phyloP scores from a whole-genome alignment of 2,329 filamentous ascomycete genomes.

The Thelonectria olida region DNA sequence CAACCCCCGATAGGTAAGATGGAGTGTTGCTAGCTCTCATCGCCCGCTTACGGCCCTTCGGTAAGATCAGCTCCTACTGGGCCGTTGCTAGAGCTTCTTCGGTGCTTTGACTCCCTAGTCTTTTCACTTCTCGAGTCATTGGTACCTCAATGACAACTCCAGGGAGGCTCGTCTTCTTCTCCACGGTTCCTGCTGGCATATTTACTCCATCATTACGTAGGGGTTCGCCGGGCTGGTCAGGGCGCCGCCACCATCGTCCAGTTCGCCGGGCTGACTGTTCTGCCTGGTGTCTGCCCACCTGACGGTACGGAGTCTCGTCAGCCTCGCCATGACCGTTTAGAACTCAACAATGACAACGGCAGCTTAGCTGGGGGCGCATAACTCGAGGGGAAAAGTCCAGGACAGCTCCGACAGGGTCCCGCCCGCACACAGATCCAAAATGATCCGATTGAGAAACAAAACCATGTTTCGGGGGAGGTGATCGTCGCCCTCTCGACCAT shows the following conservation, averaged over 20 bases:
- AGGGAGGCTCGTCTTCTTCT: slow-evolving; percentile 19
- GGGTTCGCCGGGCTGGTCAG: not conserved
- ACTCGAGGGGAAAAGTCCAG: not conserved
- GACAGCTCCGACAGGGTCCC: not conserved
- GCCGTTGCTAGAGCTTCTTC: slow-evolving; percentile 8
- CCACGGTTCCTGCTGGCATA: slow-evolving; percentile 22
- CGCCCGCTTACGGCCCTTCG: not conserved
- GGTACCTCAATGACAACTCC: not conserved
- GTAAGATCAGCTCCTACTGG: slow-evolving; percentile 5
- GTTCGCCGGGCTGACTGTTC: slow-evolving; percentile 3
- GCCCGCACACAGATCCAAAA: slow-evolving; percentile 1
- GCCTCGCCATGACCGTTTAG: slow-evolving; percentile 7
- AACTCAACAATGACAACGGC: not conserved
- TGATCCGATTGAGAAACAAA: slow-evolving; percentile 9
- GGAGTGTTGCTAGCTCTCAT: not conserved
- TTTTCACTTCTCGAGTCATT: not conserved
- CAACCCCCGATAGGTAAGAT: not conserved
- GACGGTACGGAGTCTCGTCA: slow-evolving; percentile 11
- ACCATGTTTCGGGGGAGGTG: slow-evolving; percentile 14
- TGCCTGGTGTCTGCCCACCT: not conserved
- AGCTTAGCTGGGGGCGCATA: not conserved
- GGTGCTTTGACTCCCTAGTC: not conserved
- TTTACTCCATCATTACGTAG: slow-evolving; percentile 39
- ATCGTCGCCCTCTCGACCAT: slow-evolving; percentile 11
- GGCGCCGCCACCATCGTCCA: slow-evolving; percentile 6